These are phyloP conservation scores for Chloropicon primus DNA, from an alignment of 139 green algal genomes.

Conservation along the genomic window DNA sequence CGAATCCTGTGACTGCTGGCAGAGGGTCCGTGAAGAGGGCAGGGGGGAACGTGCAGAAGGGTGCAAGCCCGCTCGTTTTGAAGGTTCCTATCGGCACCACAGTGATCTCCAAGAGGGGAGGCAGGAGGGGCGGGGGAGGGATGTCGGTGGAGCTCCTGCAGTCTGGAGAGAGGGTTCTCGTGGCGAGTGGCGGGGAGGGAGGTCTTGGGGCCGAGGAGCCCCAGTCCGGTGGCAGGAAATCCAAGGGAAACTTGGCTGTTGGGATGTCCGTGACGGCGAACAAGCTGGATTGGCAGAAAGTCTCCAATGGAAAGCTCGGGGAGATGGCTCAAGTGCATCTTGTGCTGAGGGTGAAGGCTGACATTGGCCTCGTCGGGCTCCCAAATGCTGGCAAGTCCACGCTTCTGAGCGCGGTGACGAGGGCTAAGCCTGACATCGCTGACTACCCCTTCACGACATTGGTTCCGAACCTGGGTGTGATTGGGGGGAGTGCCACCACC, in stretches of 20 bases:
- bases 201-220: constrained; percentile 16
- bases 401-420: constrained; percentile 55
- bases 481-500: constrained; percentile 13
- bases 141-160: constrained; percentile 18
- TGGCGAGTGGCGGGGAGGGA: constrained; percentile 23
- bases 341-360: neutral
- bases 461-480: constrained; percentile 83
- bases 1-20: neutral
- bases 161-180: constrained; percentile 2
- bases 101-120: neutral
- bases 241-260: neutral
- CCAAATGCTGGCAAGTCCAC: constrained; percentile 74
- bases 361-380: constrained; percentile 35
- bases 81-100: neutral
- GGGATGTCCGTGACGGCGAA: neutral
- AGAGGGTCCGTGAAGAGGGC: neutral
- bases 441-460: constrained; percentile 91
- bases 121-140: neutral
- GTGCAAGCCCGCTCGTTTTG: neutral
- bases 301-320: neutral
- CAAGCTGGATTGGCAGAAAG: neutral
- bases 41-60: constrained; percentile 5
- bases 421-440: constrained; percentile 62
- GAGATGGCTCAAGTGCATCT: neutral
- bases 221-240: constrained; percentile 3